A percentile compares a stretch with the other conserved stretches of the same genome.
phyloP scores from a whole-genome alignment of 2,329 filamentous ascomycete genomes.

The Curvularia eragrostidis region DNA sequence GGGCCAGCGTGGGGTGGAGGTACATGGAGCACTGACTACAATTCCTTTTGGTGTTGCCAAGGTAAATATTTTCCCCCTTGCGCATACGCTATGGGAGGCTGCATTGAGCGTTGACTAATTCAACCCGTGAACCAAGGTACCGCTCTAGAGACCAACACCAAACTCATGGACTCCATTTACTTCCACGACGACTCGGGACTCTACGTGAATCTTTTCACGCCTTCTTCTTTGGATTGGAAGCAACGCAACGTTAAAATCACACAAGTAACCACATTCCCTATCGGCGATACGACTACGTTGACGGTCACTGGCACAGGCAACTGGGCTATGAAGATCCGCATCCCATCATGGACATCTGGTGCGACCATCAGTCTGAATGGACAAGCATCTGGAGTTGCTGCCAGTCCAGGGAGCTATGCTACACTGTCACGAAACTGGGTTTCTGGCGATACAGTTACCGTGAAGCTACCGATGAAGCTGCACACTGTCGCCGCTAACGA shows the following conservation, averaged over 20 bases:
- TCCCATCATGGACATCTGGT: constrained; percentile 55
- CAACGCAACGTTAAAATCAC: constrained; percentile 51
- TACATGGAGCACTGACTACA: constrained; percentile 62
- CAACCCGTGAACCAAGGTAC: constrained; percentile 52
- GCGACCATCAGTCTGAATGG: constrained; percentile 56
- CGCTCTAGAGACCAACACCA: constrained; percentile 61
- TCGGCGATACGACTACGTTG: constrained; percentile 51
- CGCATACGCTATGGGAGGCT: neutral
- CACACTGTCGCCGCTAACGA: constrained; percentile 58
- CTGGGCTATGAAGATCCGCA: constrained; percentile 54
- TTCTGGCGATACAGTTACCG: constrained; percentile 52
- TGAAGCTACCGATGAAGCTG: constrained; percentile 57
- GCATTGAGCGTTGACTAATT: neutral
- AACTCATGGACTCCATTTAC: constrained; percentile 62
- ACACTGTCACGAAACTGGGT: constrained; percentile 53
- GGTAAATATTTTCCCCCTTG: neutral
- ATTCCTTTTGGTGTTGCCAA: constrained; percentile 61
- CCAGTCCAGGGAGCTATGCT: constrained; percentile 52
- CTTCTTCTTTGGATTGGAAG: constrained; percentile 56
- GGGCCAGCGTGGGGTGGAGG: constrained; percentile 61
- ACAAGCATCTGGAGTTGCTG: constrained; percentile 28
- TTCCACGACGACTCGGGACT: constrained; percentile 53
- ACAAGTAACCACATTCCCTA: constrained; percentile 56
- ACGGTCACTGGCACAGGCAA: constrained; percentile 45
- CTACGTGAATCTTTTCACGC: constrained; percentile 60